Evolutionary conservation across 768 basidiomycete genomes (phyloP), one percentile per base, ranked within the genome.

Genomic region (Peribolospora kevripleyi): DNA sequence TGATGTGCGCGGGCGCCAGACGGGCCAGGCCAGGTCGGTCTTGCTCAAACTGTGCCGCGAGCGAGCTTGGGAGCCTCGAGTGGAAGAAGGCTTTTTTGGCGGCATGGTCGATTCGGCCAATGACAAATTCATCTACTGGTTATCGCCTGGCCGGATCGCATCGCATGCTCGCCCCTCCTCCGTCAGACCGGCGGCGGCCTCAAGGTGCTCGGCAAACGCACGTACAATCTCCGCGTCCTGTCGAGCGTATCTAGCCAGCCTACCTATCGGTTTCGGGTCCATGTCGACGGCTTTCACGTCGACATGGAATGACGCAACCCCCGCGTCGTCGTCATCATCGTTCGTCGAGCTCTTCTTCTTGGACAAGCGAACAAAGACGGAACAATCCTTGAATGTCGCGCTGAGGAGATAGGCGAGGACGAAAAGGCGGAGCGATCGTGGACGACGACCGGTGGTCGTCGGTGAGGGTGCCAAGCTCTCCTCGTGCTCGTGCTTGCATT

Each of bases 381-480:
- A 93, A 68, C 91, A 98, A 66, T 98, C 91, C 66, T 98, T 98
- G 74, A 98, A 87, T 5, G 84, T 83, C 37, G 85, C 85, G 4
- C 86, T 86, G 52, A 95, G 78, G 25, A 87, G 70, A 66, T 84
- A 84, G 6, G 83, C 80, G 50, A 83, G 68, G 46, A 79, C 64
- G 59, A 81, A 76, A 60, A 81, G 75, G 46, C 76, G 74, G 51
- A 83, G 67, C 57, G 77, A 64, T 36, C 69, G 65, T 4, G 36
- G 70, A 8, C n/a, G n/a, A 7, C 37, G 9, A 39, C 5, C 2
- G 7, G 42, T 55, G 7, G 45, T n/a, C 7, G 5, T n/a, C 5
- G 1, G 25, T 36, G 9, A 36, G 42, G 14, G 38, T 7, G 2
- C 36, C 3, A 7, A 14, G 1, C 11, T 57, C 45, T 58, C 60